Conservation (phyloP, 345 rosid genomes). For the Limnanthes douglasii region DNA sequence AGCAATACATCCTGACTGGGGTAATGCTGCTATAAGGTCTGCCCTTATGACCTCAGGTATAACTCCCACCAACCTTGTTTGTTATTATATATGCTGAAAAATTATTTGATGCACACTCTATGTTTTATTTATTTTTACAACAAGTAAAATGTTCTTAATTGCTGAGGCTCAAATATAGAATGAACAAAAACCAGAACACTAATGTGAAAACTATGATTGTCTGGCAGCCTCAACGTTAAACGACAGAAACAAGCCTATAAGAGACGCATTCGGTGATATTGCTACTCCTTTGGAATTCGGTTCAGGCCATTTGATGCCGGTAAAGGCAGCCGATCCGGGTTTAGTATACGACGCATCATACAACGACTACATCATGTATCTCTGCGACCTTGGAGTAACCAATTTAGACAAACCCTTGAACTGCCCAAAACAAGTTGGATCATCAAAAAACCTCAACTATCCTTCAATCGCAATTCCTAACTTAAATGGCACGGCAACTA, state of each 20-base stretch:
- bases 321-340: constrained; percentile 48
- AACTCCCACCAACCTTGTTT: too few species aligned
- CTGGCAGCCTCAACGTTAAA: constrained; percentile 34
- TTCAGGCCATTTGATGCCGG: constrained; percentile 43
- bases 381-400: constrained; percentile 20
- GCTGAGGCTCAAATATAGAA: constrained; percentile 36
- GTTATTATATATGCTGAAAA: too few species aligned
- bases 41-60: constrained; percentile 34
- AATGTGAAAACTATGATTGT: too few species aligned
- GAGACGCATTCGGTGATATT: constrained; percentile 14
- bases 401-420: constrained; percentile 6
- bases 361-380: constrained; percentile 30
- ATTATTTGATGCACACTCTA: too few species aligned
- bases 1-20: constrained; percentile 71
- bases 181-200: constrained; percentile 25
- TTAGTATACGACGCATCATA: constrained; percentile 46
- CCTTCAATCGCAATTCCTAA: constrained; percentile 38
- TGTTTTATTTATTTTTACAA: too few species aligned
- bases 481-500: constrained; percentile 11
- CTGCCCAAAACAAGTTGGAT: constrained; percentile 21
- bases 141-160: too few species aligned
- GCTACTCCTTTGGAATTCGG: constrained; percentile 43
- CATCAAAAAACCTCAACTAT: constrained; percentile 29
- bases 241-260: constrained; percentile 19
- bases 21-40: constrained; percentile 76